Base-by-base conservation (phyloP, 208 protist genomes). In the Jaenimonas drosophilae region DNA sequence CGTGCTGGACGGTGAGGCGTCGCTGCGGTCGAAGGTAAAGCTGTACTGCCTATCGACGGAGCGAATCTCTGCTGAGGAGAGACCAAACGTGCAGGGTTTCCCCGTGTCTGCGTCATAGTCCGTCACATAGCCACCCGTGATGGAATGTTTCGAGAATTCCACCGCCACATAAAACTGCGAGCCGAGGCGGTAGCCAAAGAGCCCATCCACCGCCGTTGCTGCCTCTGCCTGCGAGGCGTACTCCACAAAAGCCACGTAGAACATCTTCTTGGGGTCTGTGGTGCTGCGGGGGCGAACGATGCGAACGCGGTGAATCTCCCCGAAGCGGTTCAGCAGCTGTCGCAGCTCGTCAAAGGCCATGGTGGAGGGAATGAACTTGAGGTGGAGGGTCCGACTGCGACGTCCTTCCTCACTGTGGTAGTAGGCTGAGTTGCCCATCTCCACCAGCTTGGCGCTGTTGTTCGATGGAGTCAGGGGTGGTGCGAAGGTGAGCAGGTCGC, bases 231-330 rank as follows among this genome's bases (percentile, higher is more conserved):
- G 24, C n/a, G 43, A 54, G 1, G 54, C 52, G 43, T 70, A 78
- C 57, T 78, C 70, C 7, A 70, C 70, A 45, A 78, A 73, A 34
- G 53, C 50, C 20, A 72, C 43, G 38, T 48, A 62, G 60, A 69
- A 78, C 28, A 40, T 50, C n/a, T 40, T 20, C 20, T 41, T 16
- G n/a, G n/a, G n/a, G n/a, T n/a, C n/a, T n/a, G n/a, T 41, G 36
- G n/a, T 25, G 46, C n/a, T 16, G 49, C n/a, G 29, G 0, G 60
- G 67, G 16, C 54, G 44, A 11, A 66, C 46, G 27, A 72, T 24
- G n/a, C 70, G 62, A 29, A 77, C 70, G 27, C 62, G 63, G 33
- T 51, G 38, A 23, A 77, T 49, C 32, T 55, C 53, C 19, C 64
- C 70, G 46, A 47, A 64, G 4, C 36, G 38, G 37, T 52, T 55